phyloP scores from a whole-genome alignment of 805 yeast species.

The Lipomyces sp. region DNA sequence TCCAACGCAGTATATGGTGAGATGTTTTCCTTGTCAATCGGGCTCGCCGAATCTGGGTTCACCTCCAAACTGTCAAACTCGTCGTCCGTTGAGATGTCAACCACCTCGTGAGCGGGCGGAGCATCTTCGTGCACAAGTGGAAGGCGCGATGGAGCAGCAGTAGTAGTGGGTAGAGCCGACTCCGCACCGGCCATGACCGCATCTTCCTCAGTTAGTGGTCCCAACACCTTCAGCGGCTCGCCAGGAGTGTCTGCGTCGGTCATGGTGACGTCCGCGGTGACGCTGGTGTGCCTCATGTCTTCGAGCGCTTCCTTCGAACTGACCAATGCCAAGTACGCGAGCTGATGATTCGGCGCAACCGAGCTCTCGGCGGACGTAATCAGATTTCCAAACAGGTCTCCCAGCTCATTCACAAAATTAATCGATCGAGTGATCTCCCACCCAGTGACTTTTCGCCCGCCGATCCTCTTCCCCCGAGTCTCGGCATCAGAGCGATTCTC shows the following conservation, averaged over 20 bases:
- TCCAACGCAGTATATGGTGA: background rate
- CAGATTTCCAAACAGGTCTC: conserved; percentile 67
- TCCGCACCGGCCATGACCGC: background rate
- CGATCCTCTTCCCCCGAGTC: conserved; percentile 58
- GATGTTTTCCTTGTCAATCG: conserved; percentile 15
- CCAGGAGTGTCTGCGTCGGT: background rate
- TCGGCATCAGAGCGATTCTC: conserved; percentile 28
- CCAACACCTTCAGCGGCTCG: no score
- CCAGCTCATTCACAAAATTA: conserved; percentile 72
- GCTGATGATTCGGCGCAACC: conserved; percentile 75
- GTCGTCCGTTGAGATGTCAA: conserved; percentile 27
- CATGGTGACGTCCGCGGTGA: background rate
- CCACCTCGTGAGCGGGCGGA: conserved; percentile 23
- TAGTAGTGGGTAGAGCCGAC: conserved; percentile 5
- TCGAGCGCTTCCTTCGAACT: conserved; percentile 46
- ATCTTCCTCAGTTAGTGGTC: background rate
- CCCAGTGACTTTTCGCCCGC: conserved; percentile 79
- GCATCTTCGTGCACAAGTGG: background rate
- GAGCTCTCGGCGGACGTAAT: conserved; percentile 58
- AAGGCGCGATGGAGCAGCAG: background rate
- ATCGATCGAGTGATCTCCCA: conserved; percentile 76
- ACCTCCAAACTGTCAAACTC: conserved; percentile 1
- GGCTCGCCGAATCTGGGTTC: no score
- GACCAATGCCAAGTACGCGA: conserved; percentile 80
- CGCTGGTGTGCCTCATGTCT: conserved; percentile 3